These are phyloP conservation scores for Metschnikowia anglica DNA, from an alignment of 805 yeast species.

Conservation along the genomic window DNA sequence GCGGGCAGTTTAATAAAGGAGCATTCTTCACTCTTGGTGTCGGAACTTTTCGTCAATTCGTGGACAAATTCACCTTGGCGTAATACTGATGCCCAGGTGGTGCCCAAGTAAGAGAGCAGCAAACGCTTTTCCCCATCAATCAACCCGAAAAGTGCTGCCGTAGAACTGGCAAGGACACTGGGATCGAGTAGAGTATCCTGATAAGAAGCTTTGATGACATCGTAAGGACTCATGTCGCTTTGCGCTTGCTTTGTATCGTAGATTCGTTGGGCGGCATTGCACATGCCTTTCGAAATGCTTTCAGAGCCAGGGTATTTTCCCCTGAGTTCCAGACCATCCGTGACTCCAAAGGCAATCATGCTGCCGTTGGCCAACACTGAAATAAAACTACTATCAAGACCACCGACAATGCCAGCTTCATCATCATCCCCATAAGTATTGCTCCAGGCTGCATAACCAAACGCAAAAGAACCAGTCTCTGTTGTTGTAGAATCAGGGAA, in stretches of 20 bases:
- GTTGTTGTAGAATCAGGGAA: no score
- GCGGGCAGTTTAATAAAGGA: neutral
- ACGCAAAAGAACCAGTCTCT: no score
- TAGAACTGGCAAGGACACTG: neutral
- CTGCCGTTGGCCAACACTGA: neutral
- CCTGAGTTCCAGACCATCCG: neutral
- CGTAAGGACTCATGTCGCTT: neutral
- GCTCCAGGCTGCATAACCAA: neutral
- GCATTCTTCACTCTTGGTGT: no score
- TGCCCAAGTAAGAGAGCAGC: neutral
- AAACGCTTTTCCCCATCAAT: neutral
- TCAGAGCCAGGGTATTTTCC: neutral
- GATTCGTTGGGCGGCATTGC: neutral
- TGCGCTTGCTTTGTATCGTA: neutral
- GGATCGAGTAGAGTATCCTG: neutral
- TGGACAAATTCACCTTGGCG: conserved; percentile 1
- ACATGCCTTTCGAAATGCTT: neutral
- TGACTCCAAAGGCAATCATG: neutral
- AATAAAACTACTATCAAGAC: neutral
- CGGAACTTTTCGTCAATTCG: neutral
- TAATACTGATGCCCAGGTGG: neutral
- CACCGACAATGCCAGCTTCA: no score
- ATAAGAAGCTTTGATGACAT: neutral
- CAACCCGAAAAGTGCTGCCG: conserved; percentile 1
- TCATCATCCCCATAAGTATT: neutral